Percentiles rank a stretch among this genome's conserved stretches.
Conservation (phyloP, 805 yeast genomes). For the Danielia reshetovae region DNA sequence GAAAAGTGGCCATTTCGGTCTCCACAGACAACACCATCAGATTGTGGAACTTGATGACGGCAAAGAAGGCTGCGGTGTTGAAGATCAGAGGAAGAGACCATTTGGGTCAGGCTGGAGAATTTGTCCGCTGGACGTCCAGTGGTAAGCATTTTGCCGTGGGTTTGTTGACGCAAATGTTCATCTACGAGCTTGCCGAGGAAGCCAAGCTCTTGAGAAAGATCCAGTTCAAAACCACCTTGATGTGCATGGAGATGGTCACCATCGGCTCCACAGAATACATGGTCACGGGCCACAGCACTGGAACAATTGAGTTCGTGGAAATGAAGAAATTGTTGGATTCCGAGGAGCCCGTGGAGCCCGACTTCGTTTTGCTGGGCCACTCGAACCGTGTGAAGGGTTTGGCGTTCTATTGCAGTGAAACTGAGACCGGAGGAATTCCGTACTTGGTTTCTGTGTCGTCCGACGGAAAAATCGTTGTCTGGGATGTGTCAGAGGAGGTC, state of each 20-base stretch:
- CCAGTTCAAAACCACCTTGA: slow-evolving; percentile 53
- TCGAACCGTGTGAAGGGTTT: slow-evolving; percentile 82
- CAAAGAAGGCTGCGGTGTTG: slow-evolving; percentile 82
- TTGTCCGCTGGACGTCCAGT: slow-evolving; percentile 59
- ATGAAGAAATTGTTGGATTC: slow-evolving; percentile 19
- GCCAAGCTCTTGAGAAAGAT: slow-evolving; percentile 57
- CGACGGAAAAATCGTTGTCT: slow-evolving; percentile 89
- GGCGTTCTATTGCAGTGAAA: slow-evolving; percentile 42
- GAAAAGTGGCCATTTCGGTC: slow-evolving; percentile 85
- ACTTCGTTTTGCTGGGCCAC: slow-evolving; percentile 70
- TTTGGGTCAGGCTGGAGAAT: slow-evolving; percentile 59
- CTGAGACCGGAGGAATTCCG: slow-evolving; percentile 29
- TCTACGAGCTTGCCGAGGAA: slow-evolving; percentile 55
- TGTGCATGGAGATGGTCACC: slow-evolving; percentile 56
- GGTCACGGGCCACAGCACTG: slow-evolving; percentile 68
- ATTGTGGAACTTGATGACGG: slow-evolving; percentile 96
- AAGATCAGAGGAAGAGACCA: slow-evolving; percentile 69
- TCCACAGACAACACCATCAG: slow-evolving; percentile 80
- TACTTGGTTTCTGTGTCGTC: slow-evolving; percentile 81
- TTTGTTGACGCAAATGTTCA: slow-evolving; percentile 55
- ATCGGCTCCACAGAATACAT: slow-evolving; percentile 52
- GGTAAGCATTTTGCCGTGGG: slow-evolving; percentile 82
- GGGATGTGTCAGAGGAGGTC: slow-evolving; percentile 56
- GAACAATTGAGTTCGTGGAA: slow-evolving; percentile 58
- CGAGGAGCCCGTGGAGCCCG: slow-evolving; percentile 38